Conservation (phyloP, 345 rosid genomes). For the Balakata baccata region DNA sequence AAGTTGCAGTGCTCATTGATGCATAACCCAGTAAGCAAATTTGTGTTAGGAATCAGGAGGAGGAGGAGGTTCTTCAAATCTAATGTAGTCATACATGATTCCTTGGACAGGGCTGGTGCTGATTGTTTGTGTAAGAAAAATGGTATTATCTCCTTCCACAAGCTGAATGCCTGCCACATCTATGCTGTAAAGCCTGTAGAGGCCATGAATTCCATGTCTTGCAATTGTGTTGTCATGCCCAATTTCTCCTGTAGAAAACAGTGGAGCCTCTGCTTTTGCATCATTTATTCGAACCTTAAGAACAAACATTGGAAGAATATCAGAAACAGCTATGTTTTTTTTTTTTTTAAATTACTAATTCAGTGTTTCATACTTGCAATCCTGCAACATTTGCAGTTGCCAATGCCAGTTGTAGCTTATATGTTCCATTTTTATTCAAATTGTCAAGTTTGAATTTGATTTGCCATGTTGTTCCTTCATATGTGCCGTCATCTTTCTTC, state of each 20-base stretch:
- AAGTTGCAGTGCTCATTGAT: no score
- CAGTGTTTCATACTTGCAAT: conserved; percentile 51
- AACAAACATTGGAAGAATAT: not conserved
- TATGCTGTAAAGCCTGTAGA: conserved; percentile 52
- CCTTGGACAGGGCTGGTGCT: conserved; percentile 63
- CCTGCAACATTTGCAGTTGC: conserved; percentile 83
- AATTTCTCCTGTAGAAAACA: conserved; percentile 60
- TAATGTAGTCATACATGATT: conserved; percentile 79
- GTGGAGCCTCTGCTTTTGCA: conserved; percentile 30
- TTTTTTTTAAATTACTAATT: not conserved
- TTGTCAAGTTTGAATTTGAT: conserved; percentile 55
- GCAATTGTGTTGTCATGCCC: conserved; percentile 76
- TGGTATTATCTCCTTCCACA: conserved; percentile 45
- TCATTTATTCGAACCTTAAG: conserved; percentile 60
- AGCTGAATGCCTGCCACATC: conserved; percentile 46
- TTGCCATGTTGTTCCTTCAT: conserved; percentile 59
- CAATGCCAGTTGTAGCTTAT: conserved; percentile 67
- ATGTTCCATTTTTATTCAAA: conserved; percentile 36
- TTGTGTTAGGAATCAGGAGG: not conserved
- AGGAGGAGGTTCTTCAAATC: conserved; percentile 54
- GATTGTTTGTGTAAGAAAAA: conserved; percentile 49
- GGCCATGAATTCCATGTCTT: conserved; percentile 85
- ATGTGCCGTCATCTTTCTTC: conserved; percentile 42
- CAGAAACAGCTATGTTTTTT: not conserved
- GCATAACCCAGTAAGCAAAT: not conserved